These are phyloP conservation scores for Pisolithus tinctorius DNA, from an alignment of 768 basidiomycete genomes.

Conservation along the genomic window DNA sequence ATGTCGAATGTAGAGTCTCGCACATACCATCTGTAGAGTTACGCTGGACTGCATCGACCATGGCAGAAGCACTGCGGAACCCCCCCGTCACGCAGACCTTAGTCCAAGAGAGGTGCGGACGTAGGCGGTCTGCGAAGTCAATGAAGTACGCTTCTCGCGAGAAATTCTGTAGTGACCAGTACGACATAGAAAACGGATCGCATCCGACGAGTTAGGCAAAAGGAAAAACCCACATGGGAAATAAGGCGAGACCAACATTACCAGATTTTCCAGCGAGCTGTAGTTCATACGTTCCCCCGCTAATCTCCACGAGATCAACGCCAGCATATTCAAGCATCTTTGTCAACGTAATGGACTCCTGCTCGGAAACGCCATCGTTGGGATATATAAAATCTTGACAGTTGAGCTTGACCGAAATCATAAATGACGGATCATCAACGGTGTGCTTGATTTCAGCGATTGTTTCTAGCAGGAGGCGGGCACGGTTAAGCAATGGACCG, in stretches of 20 bases:
- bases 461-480: slow-evolving; percentile 43
- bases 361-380: slow-evolving; percentile 21
- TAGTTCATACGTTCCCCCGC: slow-evolving; percentile 31
- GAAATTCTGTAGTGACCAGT: neutral
- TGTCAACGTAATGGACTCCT: slow-evolving; percentile 27
- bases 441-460: slow-evolving; percentile 36
- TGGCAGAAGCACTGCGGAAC: slow-evolving; percentile 22
- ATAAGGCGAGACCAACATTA: neutral
- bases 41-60: slow-evolving; percentile 20
- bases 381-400: slow-evolving; percentile 18
- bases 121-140: slow-evolving; percentile 22
- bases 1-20: neutral
- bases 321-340: slow-evolving; percentile 26
- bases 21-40: slow-evolving; percentile 23
- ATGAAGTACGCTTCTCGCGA: slow-evolving; percentile 26
- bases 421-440: slow-evolving; percentile 25
- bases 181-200: neutral
- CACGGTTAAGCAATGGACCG: slow-evolving; percentile 44
- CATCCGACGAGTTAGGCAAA: no score
- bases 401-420: slow-evolving; percentile 31
- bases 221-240: no score
- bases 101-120: slow-evolving; percentile 18
- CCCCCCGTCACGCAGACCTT: slow-evolving; percentile 26
- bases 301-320: slow-evolving; percentile 37
- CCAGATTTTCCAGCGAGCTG: neutral